Evolutionary conservation across 768 basidiomycete species (phyloP), one percentile per base, ranked within the genome.

Genomic region (Rhodotorula taiwanensis): DNA sequence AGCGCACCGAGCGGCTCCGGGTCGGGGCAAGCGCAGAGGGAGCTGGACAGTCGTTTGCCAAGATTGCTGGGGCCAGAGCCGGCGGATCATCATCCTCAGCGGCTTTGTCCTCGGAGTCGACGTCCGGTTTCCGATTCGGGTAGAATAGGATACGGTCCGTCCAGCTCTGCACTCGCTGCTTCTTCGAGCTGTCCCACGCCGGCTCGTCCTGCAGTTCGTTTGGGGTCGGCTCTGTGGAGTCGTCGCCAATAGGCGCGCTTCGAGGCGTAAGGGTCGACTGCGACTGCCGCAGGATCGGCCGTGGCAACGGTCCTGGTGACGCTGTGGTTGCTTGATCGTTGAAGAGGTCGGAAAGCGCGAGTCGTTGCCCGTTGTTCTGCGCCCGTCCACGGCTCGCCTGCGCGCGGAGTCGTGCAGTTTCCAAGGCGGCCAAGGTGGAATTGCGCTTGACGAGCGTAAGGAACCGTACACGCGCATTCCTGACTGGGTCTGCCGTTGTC

Each of bases 81-180:
- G n/a, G n/a, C n/a, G n/a, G n/a, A n/a, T n/a, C n/a, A n/a, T n/a
- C n/a, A n/a, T n/a, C n/a, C 44, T 42, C 3, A 31, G 56, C 20
- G 61, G 44, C 33, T 4, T 6, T 23, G 5, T 21, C n/a, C 31
- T 48, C 53, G 3, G 59, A 58, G 3, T 56, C 60, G 15, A 50
- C 43, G 0, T 27, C 48, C n/a, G n/a, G n/a, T n/a, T n/a, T n/a
- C 43, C 69, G 45, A 14, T 48, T 71, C 14, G 41, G 53, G 51
- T 70, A 69, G 54, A 62, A 72, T 20, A 73, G 64, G 47, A 73
- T 70, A 5, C 72, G 71, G 49, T 73, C 72, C 25, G 51, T 71
- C 55, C 64, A 73, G 58, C 45, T 52, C 55, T 73, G 72, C 28
- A 73, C 72, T 8, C 72, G 62, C 55, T 73, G 71, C 66, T 73